Base-by-base conservation (phyloP, 495 filamentous ascomycete genomes). In the Aspergillus carlsbadensis region DNA sequence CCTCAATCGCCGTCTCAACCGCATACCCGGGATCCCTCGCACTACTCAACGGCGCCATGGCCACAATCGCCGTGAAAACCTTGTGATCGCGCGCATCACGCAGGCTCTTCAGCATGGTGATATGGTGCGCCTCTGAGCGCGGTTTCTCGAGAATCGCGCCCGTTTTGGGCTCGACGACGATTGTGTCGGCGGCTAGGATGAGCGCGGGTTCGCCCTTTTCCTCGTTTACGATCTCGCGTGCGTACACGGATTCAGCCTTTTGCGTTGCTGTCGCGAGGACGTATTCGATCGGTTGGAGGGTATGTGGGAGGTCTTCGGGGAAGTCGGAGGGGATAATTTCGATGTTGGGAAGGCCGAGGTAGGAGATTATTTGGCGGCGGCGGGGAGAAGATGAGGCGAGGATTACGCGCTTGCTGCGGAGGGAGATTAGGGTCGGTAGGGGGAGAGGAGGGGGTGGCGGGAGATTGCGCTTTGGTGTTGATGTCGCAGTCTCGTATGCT, bases 71-170 rank as follows among this genome's bases (percentile, higher is more conserved):
- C 22, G 94, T 97, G 54, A 86, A 88, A 10, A 89, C 91, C 57
- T 87, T 87, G 69, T 98, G 94, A 10, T 74, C 63, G 14, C 79
- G 72, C 40, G 80, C 82, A 68, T 96, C 90, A 33, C 94, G 77
- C 57, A 98, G 73, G 67, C 81, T 78, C 64, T 81, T 84, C 61
- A 98, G 74, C 92, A 96, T 96, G 21, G 78, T 70, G 8, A 92
- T 69, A 68, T 98, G 94, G 37, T 92, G 85, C n/a, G 78, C 79
- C 70, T 93, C 87, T 21, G 71, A 86, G 35, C 83, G 70, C 24
- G 94, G 94, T 72, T 98, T 98, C 81, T 98, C 94, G 21, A 98
- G 76, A 35, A 98, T 89, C 52, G 78, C 66, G 0, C 92, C 94
- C 0, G 71, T 63, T 0, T 48, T 20, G 0, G 60, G 51, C 29